phyloP scores from a whole-genome alignment of 2,329 filamentous ascomycete genomes.

The Eurotiales sp. region DNA sequence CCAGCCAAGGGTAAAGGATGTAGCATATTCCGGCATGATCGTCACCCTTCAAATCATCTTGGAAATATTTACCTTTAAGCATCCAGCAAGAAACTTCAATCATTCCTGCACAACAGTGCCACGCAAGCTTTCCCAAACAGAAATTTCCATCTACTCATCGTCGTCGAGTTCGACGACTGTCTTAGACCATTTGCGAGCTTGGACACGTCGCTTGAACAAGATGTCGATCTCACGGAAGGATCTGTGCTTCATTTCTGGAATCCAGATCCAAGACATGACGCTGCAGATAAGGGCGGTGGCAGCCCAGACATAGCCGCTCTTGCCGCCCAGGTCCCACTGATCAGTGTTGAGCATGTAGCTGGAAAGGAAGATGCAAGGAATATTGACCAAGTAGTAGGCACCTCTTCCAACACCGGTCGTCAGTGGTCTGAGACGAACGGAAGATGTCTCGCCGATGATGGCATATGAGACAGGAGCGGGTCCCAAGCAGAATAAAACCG shows the following conservation, averaged over 20 bases:
- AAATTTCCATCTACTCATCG: conserved; percentile 53
- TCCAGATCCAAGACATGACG: conserved; percentile 1
- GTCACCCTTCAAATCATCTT: no score
- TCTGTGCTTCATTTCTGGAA: conserved; percentile 30
- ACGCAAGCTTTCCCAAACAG: conserved; percentile 18
- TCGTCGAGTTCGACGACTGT: conserved; percentile 52
- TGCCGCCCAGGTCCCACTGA: conserved; percentile 27
- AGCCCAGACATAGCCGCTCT: conserved; percentile 28
- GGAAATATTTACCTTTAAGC: no score
- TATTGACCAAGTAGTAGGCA: conserved; percentile 61
- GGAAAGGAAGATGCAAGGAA: conserved; percentile 62
- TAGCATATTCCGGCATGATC: no score
- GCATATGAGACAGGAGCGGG: conserved; percentile 63
- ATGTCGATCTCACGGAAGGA: conserved; percentile 39
- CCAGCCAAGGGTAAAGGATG: no score
- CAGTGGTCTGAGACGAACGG: conserved; percentile 61
- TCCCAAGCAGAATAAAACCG: conserved; percentile 60
- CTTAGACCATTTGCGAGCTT: conserved; percentile 26
- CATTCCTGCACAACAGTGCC: conserved; percentile 18
- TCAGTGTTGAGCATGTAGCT: conserved; percentile 59
- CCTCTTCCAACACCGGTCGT: conserved; percentile 63
- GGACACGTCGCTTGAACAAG: conserved; percentile 34
- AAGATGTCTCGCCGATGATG: conserved; percentile 64
- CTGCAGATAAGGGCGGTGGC: conserved; percentile 16
- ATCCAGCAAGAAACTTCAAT: no score